These are phyloP conservation scores for Lophiostoma macrostomum DNA, from an alignment of 495 filamentous ascomycete species.

Conservation along the genomic window DNA sequence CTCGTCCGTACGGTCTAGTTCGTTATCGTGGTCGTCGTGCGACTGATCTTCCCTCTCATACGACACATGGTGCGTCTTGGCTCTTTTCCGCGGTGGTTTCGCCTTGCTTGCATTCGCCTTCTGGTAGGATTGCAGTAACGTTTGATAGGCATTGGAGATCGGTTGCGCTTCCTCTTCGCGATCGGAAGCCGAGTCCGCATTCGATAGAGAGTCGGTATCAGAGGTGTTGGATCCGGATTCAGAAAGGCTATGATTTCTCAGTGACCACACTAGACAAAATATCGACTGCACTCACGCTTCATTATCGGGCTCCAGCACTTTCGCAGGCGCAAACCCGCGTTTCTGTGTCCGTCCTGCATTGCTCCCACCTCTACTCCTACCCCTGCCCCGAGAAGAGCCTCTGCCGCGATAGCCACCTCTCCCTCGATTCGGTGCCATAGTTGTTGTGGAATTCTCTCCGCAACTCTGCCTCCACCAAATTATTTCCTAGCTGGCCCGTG, in stretches of 20 bases:
- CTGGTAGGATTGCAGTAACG: conserved; percentile 43
- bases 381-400: conserved; percentile 26
- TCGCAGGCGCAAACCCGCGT: conserved; percentile 18
- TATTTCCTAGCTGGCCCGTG: conserved; percentile 15
- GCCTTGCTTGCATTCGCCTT: conserved; percentile 53
- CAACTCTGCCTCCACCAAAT: conserved; percentile 1
- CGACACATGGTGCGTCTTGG: conserved; percentile 50
- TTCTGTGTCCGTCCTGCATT: conserved; percentile 32
- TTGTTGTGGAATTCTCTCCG: background rate
- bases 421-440: conserved; percentile 11
- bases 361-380: conserved; percentile 33
- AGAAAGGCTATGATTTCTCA: no score
- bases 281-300: conserved; percentile 26
- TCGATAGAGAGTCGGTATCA: no score
- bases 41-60: conserved; percentile 36
- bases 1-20: background rate
- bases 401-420: conserved; percentile 11
- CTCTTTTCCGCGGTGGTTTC: conserved; percentile 61
- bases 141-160: conserved; percentile 40
- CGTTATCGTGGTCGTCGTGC: conserved; percentile 12
- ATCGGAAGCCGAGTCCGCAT: conserved; percentile 29
- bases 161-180: conserved; percentile 33
- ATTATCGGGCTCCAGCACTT: conserved; percentile 7
- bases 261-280: no score
- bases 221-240: conserved; percentile 22